Evolutionary conservation across 2,329 filamentous ascomycete genomes (phyloP), one percentile per base, ranked within the genome.

Genomic region (Sporothrix humicola): DNA sequence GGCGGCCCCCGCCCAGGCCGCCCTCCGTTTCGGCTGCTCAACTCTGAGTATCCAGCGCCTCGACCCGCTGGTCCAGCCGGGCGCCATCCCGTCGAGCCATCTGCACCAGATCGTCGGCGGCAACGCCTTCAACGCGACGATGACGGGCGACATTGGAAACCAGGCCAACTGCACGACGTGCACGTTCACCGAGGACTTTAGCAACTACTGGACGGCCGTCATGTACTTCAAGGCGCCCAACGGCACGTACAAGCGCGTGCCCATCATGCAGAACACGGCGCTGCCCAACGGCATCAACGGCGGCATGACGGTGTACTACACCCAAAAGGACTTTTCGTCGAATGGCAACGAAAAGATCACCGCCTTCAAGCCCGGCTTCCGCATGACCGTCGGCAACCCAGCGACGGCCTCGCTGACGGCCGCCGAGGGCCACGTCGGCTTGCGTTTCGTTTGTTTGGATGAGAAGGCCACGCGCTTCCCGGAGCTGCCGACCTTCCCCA

Each of bases 51-150:
- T 85, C 72, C 83, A 85, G 79, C 83, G 83, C 59, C 80, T 82
- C 77, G 84, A 85, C 79, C 84, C 84, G 42, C 77, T 85, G 56
- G 83, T 85, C 73, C 84, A 84, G 79, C 83, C 83, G 8, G 84
- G 83, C 73, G 78, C 82, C 79, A 80, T 78, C 58, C 84, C 83
- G 79, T 82, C 80, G 17, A 76, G 79, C 7, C 82, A 83, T 76
- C 77, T 82, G 54, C 82, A 83, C 73, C 82, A 83, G 75, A 78
- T 82, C 48, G 80, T 82, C 15, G 81, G 82, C 52, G 82, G 81
- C 12, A 82, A 83, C 75, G 80, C 81, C 2, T 83, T 83, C 79
- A 83, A 82, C 73, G 78, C 78, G 0, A 78, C 79, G 13, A 83
- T 83, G 82, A 71, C 73, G 58, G 31, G 72, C 73, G 74, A 75